Evolutionary conservation across 2,329 filamentous ascomycete species (phyloP).

Genomic region (Aspergillus glaucus): DNA sequence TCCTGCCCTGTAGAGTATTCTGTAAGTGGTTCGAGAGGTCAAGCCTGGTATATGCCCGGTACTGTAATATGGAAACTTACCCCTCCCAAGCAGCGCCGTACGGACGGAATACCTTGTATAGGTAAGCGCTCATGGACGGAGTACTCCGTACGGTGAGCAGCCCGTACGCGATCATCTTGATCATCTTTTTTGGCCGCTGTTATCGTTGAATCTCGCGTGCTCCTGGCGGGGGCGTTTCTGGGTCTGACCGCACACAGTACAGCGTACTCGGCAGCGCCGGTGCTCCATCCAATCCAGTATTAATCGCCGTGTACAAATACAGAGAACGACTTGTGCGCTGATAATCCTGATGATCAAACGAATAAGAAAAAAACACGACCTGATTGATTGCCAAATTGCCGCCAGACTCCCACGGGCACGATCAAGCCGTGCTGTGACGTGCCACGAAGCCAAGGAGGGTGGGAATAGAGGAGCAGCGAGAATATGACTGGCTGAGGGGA

Average conservation of each 20-base stretch:
- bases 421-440: not conserved
- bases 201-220: not conserved
- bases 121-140: too few relatives aligned
- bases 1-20: not conserved
- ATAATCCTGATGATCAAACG: constrained; percentile 17
- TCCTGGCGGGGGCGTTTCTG: not conserved
- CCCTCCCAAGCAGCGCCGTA: not conserved
- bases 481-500: not conserved
- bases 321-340: constrained; percentile 9
- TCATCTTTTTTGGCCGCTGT: not conserved
- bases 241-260: not conserved
- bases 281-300: not conserved
- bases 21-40: not conserved
- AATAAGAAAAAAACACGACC: not conserved
- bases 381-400: too few relatives aligned
- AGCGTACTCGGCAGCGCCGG: too few relatives aligned
- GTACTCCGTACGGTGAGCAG: too few relatives aligned
- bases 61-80: not conserved
- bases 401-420: constrained; percentile 4
- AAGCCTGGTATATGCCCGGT: too few relatives aligned
- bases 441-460: not conserved
- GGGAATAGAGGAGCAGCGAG: not conserved
- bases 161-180: not conserved
- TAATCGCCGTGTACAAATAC: not conserved
- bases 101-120: too few relatives aligned